phyloP scores from a whole-genome alignment of 352 stramenopile genomes.

The Pythium scleroteichum region DNA sequence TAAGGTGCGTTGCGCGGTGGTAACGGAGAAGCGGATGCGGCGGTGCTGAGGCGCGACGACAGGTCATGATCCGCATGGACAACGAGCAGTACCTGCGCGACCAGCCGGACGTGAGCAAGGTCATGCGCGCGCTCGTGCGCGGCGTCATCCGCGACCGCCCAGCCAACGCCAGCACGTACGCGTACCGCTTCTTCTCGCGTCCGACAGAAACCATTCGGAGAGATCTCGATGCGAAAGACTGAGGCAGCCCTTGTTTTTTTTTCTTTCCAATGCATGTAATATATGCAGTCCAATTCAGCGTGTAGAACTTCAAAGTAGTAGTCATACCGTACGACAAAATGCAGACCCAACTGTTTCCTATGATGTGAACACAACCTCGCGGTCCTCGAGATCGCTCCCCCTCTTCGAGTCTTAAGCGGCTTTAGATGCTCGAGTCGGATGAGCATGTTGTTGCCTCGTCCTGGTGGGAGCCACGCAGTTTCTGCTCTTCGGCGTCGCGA shows the following conservation, averaged over 20 bases:
- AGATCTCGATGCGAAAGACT: conserved; percentile 55
- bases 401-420: no score
- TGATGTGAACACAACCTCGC: background rate
- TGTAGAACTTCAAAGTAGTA: conserved; percentile 6
- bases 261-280: conserved; percentile 8
- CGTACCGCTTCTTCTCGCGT: conserved; percentile 61
- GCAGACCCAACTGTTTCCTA: conserved; percentile 18
- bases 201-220: conserved; percentile 31
- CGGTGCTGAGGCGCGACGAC: background rate
- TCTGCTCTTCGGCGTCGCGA: conserved; percentile 21
- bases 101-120: conserved; percentile 55
- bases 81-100: conserved; percentile 77
- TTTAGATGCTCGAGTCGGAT: conserved; percentile 22
- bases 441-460: conserved; percentile 18
- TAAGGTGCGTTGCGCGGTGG: conserved; percentile 35
- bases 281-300: background rate
- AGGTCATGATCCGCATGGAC: conserved; percentile 80
- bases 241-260: conserved; percentile 2
- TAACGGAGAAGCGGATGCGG: no score
- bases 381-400: no score
- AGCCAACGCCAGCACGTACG: conserved; percentile 48
- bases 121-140: conserved; percentile 58
- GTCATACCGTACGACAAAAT: conserved; percentile 14
- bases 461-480: conserved; percentile 13
- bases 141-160: conserved; percentile 59